Evolutionary conservation across 805 yeast genomes (phyloP).

Genomic region (Starmerella khaoyaiensis): DNA sequence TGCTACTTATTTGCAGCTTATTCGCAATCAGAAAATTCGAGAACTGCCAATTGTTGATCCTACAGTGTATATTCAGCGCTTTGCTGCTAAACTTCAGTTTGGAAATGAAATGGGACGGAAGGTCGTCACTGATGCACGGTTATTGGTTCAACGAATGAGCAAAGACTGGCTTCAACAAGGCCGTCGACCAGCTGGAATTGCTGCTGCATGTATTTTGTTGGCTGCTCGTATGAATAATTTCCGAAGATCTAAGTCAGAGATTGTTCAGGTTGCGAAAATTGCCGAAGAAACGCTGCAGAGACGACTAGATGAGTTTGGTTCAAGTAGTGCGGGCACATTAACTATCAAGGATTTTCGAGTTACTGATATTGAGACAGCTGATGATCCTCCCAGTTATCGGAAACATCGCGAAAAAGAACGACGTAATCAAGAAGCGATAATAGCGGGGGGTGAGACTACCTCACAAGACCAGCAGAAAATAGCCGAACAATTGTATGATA

Average conservation of each 20-base stretch:
- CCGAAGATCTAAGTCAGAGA: slow-evolving; percentile 81
- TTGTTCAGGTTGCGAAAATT: slow-evolving; percentile 88
- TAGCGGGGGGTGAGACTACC: no score
- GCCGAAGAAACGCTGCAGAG: slow-evolving; percentile 89
- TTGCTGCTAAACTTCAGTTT: slow-evolving; percentile 75
- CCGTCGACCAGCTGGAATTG: slow-evolving; percentile 94
- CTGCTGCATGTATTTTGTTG: slow-evolving; percentile 85
- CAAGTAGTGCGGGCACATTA: slow-evolving; percentile 58
- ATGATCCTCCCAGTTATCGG: slow-evolving; percentile 75
- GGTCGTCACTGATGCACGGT: slow-evolving; percentile 77
- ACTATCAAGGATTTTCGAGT: slow-evolving; percentile 64
- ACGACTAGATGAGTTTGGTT: slow-evolving; percentile 74
- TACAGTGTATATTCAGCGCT: slow-evolving; percentile 81
- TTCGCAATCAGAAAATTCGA: slow-evolving; percentile 67
- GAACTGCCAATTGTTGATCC: slow-evolving; percentile 86
- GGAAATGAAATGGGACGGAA: slow-evolving; percentile 48
- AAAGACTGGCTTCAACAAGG: slow-evolving; percentile 95
- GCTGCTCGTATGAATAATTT: slow-evolving; percentile 97
- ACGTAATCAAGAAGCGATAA: slow-evolving; percentile 23
- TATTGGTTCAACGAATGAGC: slow-evolving; percentile 79
- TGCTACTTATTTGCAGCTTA: slow-evolving; percentile 86
- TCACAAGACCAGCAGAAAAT: slow-evolving; percentile 1
- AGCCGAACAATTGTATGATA: slow-evolving; percentile 8
- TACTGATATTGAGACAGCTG: slow-evolving; percentile 30
- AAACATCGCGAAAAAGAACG: slow-evolving; percentile 44